A percentile compares a stretch with the other conserved stretches of the same genome.
These are phyloP conservation scores for Aureobasidium sp. DNA, from an alignment of 2,329 filamentous ascomycete species.

Conservation along the genomic window DNA sequence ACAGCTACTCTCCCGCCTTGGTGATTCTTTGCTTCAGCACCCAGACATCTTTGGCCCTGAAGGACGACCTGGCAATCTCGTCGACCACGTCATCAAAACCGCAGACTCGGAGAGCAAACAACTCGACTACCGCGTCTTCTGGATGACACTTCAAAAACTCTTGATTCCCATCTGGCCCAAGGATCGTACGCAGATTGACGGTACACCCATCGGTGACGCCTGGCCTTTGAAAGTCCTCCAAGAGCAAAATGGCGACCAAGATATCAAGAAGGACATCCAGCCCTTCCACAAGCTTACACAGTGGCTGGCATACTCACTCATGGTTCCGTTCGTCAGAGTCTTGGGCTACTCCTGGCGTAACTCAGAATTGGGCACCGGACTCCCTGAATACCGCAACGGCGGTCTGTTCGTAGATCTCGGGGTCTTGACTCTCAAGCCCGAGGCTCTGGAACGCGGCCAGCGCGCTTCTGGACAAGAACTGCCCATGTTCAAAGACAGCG, in stretches of 20 bases:
- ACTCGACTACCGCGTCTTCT: constrained; percentile 74
- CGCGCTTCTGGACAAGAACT: constrained; percentile 57
- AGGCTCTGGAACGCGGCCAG: constrained; percentile 49
- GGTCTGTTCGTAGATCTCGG: constrained; percentile 65
- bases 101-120: constrained; percentile 71
- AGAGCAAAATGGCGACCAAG: constrained; percentile 38
- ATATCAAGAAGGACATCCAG: constrained; percentile 61
- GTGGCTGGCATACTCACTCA: constrained; percentile 83
- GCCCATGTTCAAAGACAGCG: constrained; percentile 59
- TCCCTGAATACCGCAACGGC: constrained; percentile 83
- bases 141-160: constrained; percentile 78
- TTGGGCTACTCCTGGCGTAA: constrained; percentile 48
- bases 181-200: constrained; percentile 75
- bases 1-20: constrained; percentile 63
- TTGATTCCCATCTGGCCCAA: constrained; percentile 77
- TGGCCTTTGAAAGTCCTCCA: constrained; percentile 60
- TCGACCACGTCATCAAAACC: constrained; percentile 81
- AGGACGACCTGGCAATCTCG: constrained; percentile 80
- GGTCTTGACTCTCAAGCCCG: constrained; percentile 44
- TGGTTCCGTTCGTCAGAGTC: constrained; percentile 58
- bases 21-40: constrained; percentile 61
- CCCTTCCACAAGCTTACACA: constrained; percentile 66
- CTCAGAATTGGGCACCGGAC: constrained; percentile 62
- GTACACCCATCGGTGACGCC: constrained; percentile 75
- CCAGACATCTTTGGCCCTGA: constrained; percentile 71